A percentile compares a stretch with the other conserved stretches of the same genome.
These are phyloP conservation scores for Halocafeteria seosinensis DNA, from an alignment of 108 stramenopile species.

Conservation along the genomic window DNA sequence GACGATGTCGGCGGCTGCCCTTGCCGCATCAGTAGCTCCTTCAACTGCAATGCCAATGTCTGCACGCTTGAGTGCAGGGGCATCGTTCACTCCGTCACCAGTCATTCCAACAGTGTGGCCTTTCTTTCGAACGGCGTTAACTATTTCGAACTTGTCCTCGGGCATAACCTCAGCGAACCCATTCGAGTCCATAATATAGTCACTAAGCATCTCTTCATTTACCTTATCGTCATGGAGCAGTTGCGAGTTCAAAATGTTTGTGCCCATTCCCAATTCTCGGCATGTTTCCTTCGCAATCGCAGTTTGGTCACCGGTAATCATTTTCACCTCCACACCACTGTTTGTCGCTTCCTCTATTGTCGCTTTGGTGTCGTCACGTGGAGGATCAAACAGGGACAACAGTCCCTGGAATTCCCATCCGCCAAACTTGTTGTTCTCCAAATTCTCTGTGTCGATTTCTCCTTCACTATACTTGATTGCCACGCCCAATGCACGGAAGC, in stretches of 20 bases:
- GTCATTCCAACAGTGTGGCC: constrained; percentile 40
- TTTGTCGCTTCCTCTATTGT: constrained; percentile 38
- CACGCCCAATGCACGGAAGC: constrained; percentile 51
- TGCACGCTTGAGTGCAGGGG: constrained; percentile 51
- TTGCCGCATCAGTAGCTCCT: constrained; percentile 52
- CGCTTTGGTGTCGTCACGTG: constrained; percentile 51
- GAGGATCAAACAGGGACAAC: constrained; percentile 59
- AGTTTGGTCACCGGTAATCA: constrained; percentile 66
- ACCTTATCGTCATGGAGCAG: background rate
- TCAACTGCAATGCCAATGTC: constrained; percentile 55
- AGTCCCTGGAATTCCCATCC: constrained; percentile 48
- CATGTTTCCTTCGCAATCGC: constrained; percentile 55
- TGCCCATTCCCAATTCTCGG: constrained; percentile 37
- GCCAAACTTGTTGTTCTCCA: constrained; percentile 10
- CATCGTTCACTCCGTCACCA: constrained; percentile 60
- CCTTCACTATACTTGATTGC: constrained; percentile 25
- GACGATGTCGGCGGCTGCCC: constrained; percentile 50
- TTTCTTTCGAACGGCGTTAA: constrained; percentile 23
- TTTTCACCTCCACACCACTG: constrained; percentile 54
- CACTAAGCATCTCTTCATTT: background rate
- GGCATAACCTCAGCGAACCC: constrained; percentile 55
- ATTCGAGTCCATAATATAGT: constrained; percentile 7
- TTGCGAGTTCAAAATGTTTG: constrained; percentile 27
- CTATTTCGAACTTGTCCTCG: constrained; percentile 59
- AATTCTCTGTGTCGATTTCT: background rate